Evolutionary conservation across 2,329 filamentous ascomycete genomes (phyloP), one percentile per base, ranked within the genome.

Genomic region (Diaporthe vaccinii): DNA sequence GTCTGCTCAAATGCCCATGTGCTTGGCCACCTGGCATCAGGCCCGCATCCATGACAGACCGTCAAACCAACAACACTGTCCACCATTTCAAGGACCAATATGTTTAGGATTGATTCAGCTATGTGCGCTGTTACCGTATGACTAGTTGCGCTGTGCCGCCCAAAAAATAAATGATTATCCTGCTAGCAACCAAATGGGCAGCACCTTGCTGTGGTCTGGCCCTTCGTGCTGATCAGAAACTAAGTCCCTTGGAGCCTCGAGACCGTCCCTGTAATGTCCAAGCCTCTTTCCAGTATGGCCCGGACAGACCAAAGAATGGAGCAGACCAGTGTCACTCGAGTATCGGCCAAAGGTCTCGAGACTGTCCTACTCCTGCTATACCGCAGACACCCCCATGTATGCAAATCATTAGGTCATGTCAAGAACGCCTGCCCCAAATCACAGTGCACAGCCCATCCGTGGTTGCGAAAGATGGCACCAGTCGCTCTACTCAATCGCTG

Each of bases 381-480:
- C 58, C 70, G 34, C 69, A 39, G 44, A 65, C 36, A 62, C 44
- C 70, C 7, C 70, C 36, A 65, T 59, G 70, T 62, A 73, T 73
- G 70, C 70, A 62, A 73, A 73, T 73, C 70, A 73, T 73, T 62
- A 73, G 70, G 70, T 73, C 70, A 39, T 62, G 46, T 73, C 58
- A 73, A 62, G 58, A 73, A 73, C 70, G 70, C 70, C 70, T 73
- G 70, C 58, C 46, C 46, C 34, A 53, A 73, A 65, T 44, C 70
- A 53, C 58, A 65, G 58, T 62, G 58, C 65, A 69, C 39, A 73
- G 49, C 58, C 70, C 70, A 44, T 41, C 36, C 70, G 7, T 65
- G 59, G 44, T 55, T 55, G 70, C 39, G 39, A 31, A 65, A 55
- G 36, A 39, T 28, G 31, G 65, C 34, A 22, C 46, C 49, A 53